These are phyloP conservation scores for Pythium sp. DNA, from an alignment of 352 stramenopile species.

Conservation along the genomic window DNA sequence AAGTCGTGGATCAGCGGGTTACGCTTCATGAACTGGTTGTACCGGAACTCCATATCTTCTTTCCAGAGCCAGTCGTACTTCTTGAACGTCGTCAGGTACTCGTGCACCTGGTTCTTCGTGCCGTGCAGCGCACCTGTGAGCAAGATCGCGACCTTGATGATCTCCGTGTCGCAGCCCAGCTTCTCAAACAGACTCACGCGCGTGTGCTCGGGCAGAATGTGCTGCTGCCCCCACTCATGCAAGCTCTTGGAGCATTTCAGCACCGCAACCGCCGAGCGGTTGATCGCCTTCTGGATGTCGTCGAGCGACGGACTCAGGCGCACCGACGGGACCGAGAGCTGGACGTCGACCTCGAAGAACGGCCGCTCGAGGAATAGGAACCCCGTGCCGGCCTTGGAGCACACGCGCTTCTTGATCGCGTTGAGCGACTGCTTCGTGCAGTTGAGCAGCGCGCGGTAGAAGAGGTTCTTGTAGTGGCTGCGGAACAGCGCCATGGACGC, in stretches of 20 bases:
- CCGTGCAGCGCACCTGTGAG: constrained; percentile 80
- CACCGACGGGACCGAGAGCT: constrained; percentile 79
- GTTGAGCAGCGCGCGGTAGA: constrained; percentile 79
- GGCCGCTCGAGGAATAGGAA: constrained; percentile 83
- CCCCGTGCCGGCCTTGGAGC: constrained; percentile 68
- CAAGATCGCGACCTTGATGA: constrained; percentile 86
- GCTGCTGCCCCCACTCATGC: constrained; percentile 78
- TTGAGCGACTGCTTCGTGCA: constrained; percentile 79
- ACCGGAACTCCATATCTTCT: constrained; percentile 85
- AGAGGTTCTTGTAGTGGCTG: constrained; percentile 77
- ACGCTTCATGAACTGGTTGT: constrained; percentile 82
- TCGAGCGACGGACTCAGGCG: constrained; percentile 77
- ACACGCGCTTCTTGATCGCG: constrained; percentile 81
- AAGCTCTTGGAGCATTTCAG: constrained; percentile 81
- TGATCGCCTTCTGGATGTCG: constrained; percentile 85
- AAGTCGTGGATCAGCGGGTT: constrained; percentile 84
- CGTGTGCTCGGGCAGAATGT: constrained; percentile 43
- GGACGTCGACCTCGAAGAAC: constrained; percentile 88
- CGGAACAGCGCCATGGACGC: constrained; percentile 51
- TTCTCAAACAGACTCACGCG: constrained; percentile 77
- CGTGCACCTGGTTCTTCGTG: constrained; percentile 83
- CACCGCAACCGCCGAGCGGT: constrained; percentile 71
- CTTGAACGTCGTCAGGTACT: constrained; percentile 81
- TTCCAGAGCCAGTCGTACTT: constrained; percentile 91
- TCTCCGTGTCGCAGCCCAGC: constrained; percentile 83